Evolutionary conservation across 2,329 filamentous ascomycete genomes (phyloP).

Genomic region (Apiospora phragmitis): DNA sequence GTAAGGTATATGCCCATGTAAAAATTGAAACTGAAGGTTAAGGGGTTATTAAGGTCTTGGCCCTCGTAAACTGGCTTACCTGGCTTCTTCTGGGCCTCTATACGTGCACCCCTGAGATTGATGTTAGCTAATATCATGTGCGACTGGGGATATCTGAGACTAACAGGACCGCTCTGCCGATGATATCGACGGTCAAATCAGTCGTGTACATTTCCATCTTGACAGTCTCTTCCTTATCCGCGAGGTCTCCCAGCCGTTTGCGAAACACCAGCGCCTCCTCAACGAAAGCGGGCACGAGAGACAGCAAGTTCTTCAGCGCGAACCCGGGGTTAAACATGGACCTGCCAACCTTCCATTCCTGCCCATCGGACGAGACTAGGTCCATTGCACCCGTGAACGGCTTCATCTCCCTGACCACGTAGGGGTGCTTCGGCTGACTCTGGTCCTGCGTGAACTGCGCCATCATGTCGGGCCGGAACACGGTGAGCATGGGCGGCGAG

Average conservation of each 20-base stretch:
- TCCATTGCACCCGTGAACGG: conserved; percentile 29
- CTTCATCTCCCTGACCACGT: conserved; percentile 21
- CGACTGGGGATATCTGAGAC: conserved; percentile 16
- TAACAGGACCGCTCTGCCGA: conserved; percentile 23
- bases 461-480: conserved; percentile 34
- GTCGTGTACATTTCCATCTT: conserved; percentile 23
- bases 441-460: conserved; percentile 33
- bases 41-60: too few relatives aligned
- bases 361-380: conserved; percentile 35
- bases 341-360: conserved; percentile 24
- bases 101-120: conserved; percentile 17
- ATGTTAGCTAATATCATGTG: conserved; percentile 18
- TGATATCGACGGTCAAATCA: conserved; percentile 24
- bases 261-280: conserved; percentile 25
- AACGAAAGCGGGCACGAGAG: conserved; percentile 29
- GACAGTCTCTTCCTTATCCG: conserved; percentile 20
- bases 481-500: conserved; percentile 31
- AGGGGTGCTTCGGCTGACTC: conserved; percentile 31
- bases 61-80: neutral
- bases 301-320: conserved; percentile 31
- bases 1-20: neutral
- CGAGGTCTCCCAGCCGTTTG: conserved; percentile 16
- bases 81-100: conserved; percentile 20
- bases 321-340: conserved; percentile 38
- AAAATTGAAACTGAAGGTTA: neutral